A percentile compares a stretch with the other conserved stretches of the same genome.
Conservation (phyloP, 2,329 filamentous ascomycete species). For the Tetracladium maxilliforme region DNA sequence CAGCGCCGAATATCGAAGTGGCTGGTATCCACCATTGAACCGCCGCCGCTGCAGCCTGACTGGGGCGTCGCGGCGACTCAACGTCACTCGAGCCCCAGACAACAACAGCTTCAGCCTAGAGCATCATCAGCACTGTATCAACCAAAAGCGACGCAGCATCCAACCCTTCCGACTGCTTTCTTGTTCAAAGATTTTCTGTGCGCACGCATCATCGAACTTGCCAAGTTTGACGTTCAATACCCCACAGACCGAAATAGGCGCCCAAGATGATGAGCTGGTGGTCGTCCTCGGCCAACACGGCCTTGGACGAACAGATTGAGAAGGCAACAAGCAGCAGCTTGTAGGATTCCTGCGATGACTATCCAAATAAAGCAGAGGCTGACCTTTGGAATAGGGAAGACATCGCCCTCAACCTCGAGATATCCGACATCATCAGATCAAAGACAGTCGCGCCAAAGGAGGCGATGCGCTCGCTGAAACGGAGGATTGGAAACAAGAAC, state of each 20-base stretch:
- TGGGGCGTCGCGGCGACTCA: too few species aligned
- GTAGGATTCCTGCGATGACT: constrained; percentile 31
- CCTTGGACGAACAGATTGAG: constrained; percentile 94
- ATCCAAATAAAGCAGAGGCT: constrained; percentile 2
- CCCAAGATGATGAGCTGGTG: constrained; percentile 75
- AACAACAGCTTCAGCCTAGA: too few species aligned
- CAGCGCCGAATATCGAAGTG: too few species aligned
- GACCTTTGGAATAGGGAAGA: constrained; percentile 53
- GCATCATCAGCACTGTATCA: too few species aligned
- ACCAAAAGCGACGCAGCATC: too few species aligned
- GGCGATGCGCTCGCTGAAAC: constrained; percentile 92
- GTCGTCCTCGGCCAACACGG: constrained; percentile 86
- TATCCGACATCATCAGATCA: constrained; percentile 92
- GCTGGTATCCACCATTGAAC: too few species aligned
- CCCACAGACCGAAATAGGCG: neutral
- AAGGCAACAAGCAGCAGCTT: constrained; percentile 88
- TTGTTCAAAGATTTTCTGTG: too few species aligned
- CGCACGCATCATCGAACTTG: too few species aligned
- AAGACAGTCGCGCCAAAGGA: constrained; percentile 97
- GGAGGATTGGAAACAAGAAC: constrained; percentile 91
- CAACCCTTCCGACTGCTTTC: too few species aligned
- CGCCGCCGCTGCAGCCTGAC: too few species aligned
- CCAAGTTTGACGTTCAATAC: neutral
- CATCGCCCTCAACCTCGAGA: constrained; percentile 93
- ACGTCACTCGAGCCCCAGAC: too few species aligned